Evolutionary conservation across 2,329 filamentous ascomycete species (phyloP).

Genomic region (Macrophomina pseudophaseolina): DNA sequence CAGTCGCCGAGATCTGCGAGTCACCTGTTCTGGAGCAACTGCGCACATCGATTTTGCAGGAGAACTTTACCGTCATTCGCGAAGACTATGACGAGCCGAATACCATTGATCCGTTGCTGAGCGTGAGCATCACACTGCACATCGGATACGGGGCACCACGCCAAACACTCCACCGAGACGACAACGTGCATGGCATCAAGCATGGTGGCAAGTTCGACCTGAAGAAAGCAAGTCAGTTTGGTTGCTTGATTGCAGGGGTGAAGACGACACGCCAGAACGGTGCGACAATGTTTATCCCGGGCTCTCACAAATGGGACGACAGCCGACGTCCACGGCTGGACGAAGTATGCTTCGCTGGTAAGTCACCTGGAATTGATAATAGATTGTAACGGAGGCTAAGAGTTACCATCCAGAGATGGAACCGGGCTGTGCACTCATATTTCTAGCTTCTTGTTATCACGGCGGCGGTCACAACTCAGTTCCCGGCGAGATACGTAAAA

Average conservation of each 20-base stretch:
- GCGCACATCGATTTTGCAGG: slow-evolving; percentile 34
- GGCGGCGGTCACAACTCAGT: slow-evolving; percentile 40
- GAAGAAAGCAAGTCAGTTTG: slow-evolving; percentile 34
- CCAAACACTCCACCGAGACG: slow-evolving; percentile 40
- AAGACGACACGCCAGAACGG: slow-evolving; percentile 39
- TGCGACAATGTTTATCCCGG: slow-evolving; percentile 42
- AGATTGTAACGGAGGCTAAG: background rate
- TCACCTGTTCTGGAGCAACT: slow-evolving; percentile 34
- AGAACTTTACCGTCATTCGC: slow-evolving; percentile 32
- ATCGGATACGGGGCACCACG: slow-evolving; percentile 39
- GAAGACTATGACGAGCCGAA: slow-evolving; percentile 33
- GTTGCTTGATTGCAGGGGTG: slow-evolving; percentile 37
- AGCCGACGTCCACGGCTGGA: slow-evolving; percentile 33
- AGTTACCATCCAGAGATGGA: slow-evolving; percentile 39
- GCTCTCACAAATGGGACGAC: slow-evolving; percentile 41
- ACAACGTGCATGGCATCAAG: slow-evolving; percentile 38
- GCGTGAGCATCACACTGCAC: slow-evolving; percentile 36
- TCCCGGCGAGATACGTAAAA: slow-evolving; percentile 32
- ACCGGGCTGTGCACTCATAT: slow-evolving; percentile 44
- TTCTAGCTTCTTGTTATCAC: slow-evolving; percentile 41
- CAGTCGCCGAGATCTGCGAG: slow-evolving; percentile 34
- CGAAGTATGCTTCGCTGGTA: slow-evolving; percentile 43
- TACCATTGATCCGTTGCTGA: slow-evolving; percentile 35
- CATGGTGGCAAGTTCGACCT: slow-evolving; percentile 32
- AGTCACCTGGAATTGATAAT: background rate